phyloP scores from a whole-genome alignment of 2,329 filamentous ascomycete species.

The Claviceps sp. region DNA sequence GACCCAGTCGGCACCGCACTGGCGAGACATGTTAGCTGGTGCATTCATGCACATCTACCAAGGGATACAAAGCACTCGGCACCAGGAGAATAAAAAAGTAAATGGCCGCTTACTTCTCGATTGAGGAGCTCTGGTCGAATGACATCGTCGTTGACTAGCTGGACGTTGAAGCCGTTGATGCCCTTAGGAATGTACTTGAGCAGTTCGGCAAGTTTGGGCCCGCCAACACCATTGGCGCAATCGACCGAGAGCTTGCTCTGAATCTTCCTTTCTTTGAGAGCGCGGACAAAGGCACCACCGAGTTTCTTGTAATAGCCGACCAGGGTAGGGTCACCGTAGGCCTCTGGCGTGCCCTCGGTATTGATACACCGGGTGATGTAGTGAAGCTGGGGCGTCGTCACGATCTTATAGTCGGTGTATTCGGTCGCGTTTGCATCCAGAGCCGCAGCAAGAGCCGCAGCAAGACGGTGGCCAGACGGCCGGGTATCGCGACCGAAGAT shows the following conservation, averaged over 20 bases:
- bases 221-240: slow-evolving; percentile 93
- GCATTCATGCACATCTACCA: too few relatives aligned
- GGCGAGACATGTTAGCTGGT: slow-evolving; percentile 4
- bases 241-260: slow-evolving; percentile 71
- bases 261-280: slow-evolving; percentile 65
- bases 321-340: slow-evolving; percentile 83
- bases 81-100: background rate
- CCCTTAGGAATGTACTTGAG: slow-evolving; percentile 66
- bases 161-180: slow-evolving; percentile 63
- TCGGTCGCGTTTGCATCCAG: slow-evolving; percentile 63
- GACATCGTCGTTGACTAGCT: slow-evolving; percentile 85
- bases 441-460: slow-evolving; percentile 64
- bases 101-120: slow-evolving; percentile 51
- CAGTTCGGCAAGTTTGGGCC: slow-evolving; percentile 75
- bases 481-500: slow-evolving; percentile 88
- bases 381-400: slow-evolving; percentile 96
- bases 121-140: slow-evolving; percentile 82
- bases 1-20: slow-evolving; percentile 93
- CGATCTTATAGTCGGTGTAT: slow-evolving; percentile 72
- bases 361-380: slow-evolving; percentile 93
- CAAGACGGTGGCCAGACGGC: slow-evolving; percentile 76
- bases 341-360: slow-evolving; percentile 72
- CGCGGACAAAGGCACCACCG: slow-evolving; percentile 66
- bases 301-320: slow-evolving; percentile 93
- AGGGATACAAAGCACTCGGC: background rate